Evolutionary conservation across 2,329 filamentous ascomycete species (phyloP).

Genomic region (Amphichorda felina): DNA sequence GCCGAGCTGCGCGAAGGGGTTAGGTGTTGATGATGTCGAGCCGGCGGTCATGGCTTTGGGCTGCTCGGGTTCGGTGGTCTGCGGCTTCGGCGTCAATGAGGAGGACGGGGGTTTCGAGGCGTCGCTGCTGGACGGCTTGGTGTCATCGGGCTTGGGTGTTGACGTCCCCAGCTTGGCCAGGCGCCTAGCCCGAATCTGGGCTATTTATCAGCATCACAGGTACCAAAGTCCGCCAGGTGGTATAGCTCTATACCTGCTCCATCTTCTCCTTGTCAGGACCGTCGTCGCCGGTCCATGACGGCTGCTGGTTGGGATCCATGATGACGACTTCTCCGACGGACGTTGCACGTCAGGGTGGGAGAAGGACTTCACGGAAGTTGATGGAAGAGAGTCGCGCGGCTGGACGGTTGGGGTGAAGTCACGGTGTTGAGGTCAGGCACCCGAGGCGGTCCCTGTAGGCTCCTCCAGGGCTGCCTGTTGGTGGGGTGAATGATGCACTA

Average conservation of each 20-base stretch:
- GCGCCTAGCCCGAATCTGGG: conserved; percentile 34
- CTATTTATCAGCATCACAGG: conserved; percentile 4
- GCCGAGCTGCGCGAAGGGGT: conserved; percentile 23
- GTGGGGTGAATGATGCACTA: too few relatives aligned
- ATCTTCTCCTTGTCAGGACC: conserved; percentile 47
- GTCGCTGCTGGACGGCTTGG: conserved; percentile 11
- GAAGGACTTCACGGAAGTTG: background rate
- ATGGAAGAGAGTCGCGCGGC: background rate
- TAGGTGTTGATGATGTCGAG: conserved; percentile 10
- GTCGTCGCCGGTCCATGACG: conserved; percentile 28
- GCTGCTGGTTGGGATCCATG: conserved; percentile 36
- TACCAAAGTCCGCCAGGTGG: background rate
- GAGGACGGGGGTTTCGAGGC: conserved; percentile 12
- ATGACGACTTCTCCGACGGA: conserved; percentile 2
- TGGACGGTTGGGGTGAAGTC: background rate
- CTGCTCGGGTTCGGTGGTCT: conserved; percentile 8
- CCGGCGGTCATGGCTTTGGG: conserved; percentile 22
- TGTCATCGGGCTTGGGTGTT: conserved; percentile 19
- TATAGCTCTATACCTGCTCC: conserved; percentile 39
- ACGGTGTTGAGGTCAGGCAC: background rate
- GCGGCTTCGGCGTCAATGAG: conserved; percentile 15
- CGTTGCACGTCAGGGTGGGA: background rate
- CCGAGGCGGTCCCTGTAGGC: background rate
- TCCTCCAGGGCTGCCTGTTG: too few relatives aligned
- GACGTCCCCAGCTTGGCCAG: conserved; percentile 34